Conservation (phyloP, 257 asterid species). For the Forsythia viridissima region DNA sequence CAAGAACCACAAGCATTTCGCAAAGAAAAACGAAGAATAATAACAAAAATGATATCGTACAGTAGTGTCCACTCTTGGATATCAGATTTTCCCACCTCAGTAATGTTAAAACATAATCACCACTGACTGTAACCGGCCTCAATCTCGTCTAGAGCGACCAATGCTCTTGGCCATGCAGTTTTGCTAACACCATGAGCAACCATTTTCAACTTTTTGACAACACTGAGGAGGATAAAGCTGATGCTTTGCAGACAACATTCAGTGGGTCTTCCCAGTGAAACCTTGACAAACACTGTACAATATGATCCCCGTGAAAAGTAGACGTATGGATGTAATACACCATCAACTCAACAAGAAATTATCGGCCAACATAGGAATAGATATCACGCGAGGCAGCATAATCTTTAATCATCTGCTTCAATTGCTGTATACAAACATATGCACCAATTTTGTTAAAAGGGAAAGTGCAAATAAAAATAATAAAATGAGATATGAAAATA, state of each 20-base stretch:
- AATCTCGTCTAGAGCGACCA: conserved; percentile 16
- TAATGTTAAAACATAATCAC: conserved; percentile 9
- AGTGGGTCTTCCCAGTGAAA: not conserved
- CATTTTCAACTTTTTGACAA: conserved; percentile 16
- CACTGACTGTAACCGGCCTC: not conserved
- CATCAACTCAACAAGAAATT: not conserved
- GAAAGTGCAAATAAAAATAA: conserved; percentile 9
- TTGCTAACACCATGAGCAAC: not conserved
- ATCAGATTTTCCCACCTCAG: not conserved
- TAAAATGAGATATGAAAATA: conserved; percentile 7
- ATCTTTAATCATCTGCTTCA: conserved; percentile 80
- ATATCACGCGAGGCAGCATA: conserved; percentile 40
- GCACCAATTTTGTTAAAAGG: conserved; percentile 19
- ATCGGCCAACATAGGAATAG: not conserved
- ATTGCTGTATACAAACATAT: conserved; percentile 48
- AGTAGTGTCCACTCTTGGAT: not conserved
- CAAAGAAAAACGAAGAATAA: not conserved
- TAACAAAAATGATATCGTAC: conserved; percentile 19
- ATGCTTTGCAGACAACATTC: conserved; percentile 8
- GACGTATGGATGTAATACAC: not conserved
- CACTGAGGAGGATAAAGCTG: conserved; percentile 4
- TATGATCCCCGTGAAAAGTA: not conserved
- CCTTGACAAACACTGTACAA: not conserved
- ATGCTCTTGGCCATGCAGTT: conserved; percentile 12
- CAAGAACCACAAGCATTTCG: conserved; percentile 22